phyloP scores from a whole-genome alignment of 2,329 filamentous ascomycete genomes.

The Grosmannia clavigera region DNA sequence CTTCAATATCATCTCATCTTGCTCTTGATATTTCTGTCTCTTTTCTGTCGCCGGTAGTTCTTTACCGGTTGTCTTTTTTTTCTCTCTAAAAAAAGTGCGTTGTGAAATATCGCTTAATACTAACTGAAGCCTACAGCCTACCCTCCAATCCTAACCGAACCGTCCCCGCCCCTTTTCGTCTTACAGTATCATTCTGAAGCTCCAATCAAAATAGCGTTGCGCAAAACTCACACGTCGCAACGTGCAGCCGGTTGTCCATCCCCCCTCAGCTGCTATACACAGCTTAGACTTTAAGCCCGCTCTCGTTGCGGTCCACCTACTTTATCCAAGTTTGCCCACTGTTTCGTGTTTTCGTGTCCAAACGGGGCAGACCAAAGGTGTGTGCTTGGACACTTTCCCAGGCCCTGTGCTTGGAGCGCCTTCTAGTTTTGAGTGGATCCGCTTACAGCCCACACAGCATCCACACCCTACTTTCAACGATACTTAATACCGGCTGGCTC shows the following conservation, averaged over 20 bases:
- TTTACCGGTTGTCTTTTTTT: not conserved
- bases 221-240: not conserved
- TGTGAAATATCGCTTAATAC: not conserved
- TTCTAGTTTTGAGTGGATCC: constrained; percentile 6
- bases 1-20: not conserved
- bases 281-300: not conserved
- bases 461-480: not conserved
- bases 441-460: constrained; percentile 1
- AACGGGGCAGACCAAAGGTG: constrained; percentile 4
- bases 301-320: constrained; percentile 1
- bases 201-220: not conserved
- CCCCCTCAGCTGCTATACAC: not conserved
- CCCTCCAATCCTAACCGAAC: not conserved
- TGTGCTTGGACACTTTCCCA: constrained; percentile 10
- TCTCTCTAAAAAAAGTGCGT: not conserved
- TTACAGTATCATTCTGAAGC: not conserved
- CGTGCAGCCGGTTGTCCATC: not conserved
- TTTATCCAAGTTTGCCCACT: not conserved
- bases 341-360: constrained; percentile 7
- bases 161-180: not conserved
- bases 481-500: constrained; percentile 4
- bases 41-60: not conserved
- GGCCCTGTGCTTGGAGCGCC: not conserved
- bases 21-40: not conserved
- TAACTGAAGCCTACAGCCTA: not conserved